These are phyloP conservation scores for Apiospora pterosperma DNA, from an alignment of 2,329 filamentous ascomycete species.

Conservation along the genomic window DNA sequence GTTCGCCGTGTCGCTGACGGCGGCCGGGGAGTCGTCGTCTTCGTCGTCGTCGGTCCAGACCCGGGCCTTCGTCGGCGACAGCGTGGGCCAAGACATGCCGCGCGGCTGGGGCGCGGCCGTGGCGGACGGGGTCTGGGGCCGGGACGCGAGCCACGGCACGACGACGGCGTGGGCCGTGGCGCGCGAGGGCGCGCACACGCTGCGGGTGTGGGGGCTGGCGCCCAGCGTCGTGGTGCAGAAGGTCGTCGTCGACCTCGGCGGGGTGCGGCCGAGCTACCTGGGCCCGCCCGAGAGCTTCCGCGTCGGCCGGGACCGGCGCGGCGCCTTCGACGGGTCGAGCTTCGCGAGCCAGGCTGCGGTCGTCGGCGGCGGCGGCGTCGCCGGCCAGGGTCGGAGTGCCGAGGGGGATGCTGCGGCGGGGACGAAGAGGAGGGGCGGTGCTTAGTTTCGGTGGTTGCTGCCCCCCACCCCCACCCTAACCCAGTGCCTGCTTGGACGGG, in stretches of 20 bases:
- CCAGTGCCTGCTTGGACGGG: too few relatives aligned
- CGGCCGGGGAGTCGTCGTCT: slow-evolving; percentile 18
- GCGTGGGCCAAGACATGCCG: slow-evolving; percentile 38
- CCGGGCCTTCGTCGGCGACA: slow-evolving; percentile 38
- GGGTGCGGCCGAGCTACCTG: slow-evolving; percentile 50
- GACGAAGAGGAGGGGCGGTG: too few relatives aligned
- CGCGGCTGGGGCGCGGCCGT: slow-evolving; percentile 40
- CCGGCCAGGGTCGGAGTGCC: too few relatives aligned
- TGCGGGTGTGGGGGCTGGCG: slow-evolving; percentile 49
- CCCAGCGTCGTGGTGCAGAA: slow-evolving; percentile 54
- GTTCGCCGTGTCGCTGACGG: slow-evolving; percentile 28
- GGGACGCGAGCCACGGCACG: slow-evolving; percentile 36
- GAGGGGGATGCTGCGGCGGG: too few relatives aligned
- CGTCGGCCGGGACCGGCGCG: slow-evolving; percentile 36
- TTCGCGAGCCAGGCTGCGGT: slow-evolving; percentile 24
- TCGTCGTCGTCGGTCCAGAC: slow-evolving; percentile 22
- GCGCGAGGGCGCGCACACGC: slow-evolving; percentile 41
- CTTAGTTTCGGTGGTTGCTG: too few relatives aligned
- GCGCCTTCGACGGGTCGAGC: slow-evolving; percentile 33
- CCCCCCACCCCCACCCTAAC: too few relatives aligned
- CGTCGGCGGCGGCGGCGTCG: too few relatives aligned
- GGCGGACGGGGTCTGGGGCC: slow-evolving; percentile 44
- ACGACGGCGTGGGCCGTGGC: slow-evolving; percentile 40
- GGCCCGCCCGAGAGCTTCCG: slow-evolving; percentile 55
- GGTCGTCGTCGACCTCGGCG: slow-evolving; percentile 53